phyloP scores from a whole-genome alignment of 1,284 basidiomycete species.

The Inonotus hispidus region DNA sequence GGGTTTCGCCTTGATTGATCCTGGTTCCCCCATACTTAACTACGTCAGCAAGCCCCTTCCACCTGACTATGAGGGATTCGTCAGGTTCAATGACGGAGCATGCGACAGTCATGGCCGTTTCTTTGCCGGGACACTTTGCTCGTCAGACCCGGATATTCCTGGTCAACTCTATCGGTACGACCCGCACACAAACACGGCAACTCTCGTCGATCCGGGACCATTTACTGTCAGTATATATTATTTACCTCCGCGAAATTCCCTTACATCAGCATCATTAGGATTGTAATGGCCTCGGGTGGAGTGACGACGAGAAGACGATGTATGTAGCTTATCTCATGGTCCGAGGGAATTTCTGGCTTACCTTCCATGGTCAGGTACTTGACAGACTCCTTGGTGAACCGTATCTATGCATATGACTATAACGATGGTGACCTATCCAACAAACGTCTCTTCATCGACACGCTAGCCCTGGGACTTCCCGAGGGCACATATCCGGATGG shows the following conservation, averaged over 20 bases:
- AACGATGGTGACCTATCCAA: constrained; percentile 49
- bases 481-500: constrained; percentile 54
- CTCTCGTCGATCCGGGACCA: constrained; percentile 54
- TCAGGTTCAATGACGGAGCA: constrained; percentile 66
- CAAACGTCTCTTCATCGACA: constrained; percentile 51
- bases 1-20: constrained; percentile 48
- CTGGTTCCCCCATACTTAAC: constrained; percentile 34
- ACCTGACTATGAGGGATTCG: constrained; percentile 34
- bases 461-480: constrained; percentile 45
- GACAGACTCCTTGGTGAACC: constrained; percentile 57
- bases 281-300: constrained; percentile 63
- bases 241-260: not conserved
- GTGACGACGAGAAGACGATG: constrained; percentile 54
- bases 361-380: constrained; percentile 45
- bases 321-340: constrained; percentile 28
- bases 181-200: constrained; percentile 39
- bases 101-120: constrained; percentile 61
- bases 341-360: not conserved
- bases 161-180: constrained; percentile 59
- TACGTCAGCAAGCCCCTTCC: constrained; percentile 49
- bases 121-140: constrained; percentile 57
- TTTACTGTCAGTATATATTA: constrained; percentile 47
- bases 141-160: constrained; percentile 42
- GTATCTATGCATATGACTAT: constrained; percentile 64
- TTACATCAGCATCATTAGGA: constrained; percentile 36